Percentiles rank a stretch among this genome's conserved stretches.
Conservation (phyloP, 75 land plant species). For the Cunninghamia lanceolata region DNA sequence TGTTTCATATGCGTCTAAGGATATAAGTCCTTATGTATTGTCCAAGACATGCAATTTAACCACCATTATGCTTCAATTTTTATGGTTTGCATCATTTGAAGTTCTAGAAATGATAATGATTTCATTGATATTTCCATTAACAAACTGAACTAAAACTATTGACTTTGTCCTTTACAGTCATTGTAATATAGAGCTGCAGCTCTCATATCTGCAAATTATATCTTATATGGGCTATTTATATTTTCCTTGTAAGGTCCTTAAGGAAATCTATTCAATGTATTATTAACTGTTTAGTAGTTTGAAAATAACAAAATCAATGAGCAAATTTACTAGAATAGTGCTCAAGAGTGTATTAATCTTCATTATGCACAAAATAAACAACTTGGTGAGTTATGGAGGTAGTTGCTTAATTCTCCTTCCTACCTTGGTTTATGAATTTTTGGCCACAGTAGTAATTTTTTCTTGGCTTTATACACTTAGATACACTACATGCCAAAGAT, state of each 20-base stretch:
- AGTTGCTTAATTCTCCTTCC: not conserved
- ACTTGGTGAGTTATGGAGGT: not conserved
- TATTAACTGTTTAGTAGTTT: not conserved
- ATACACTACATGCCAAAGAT: not conserved
- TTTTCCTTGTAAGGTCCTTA: not conserved
- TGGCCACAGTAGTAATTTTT: not conserved
- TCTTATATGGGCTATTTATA: not conserved
- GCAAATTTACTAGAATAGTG: not conserved
- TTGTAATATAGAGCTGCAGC: not conserved
- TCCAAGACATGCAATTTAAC: not conserved
- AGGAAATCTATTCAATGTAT: not conserved
- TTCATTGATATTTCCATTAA: not conserved
- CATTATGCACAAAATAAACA: not conserved
- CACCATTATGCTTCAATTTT: not conserved
- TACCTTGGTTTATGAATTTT: not conserved
- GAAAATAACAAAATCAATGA: not conserved
- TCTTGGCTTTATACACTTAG: not conserved
- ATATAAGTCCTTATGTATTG: not conserved
- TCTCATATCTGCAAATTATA: not conserved
- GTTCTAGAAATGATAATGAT: not conserved
- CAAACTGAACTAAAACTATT: not conserved
- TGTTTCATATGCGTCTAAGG: not conserved
- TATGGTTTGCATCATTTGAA: not conserved
- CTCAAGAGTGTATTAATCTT: not conserved
- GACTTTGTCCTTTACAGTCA: not conserved